Conservation (phyloP, 352 stramenopile species). For the Pythium myriotylum region DNA sequence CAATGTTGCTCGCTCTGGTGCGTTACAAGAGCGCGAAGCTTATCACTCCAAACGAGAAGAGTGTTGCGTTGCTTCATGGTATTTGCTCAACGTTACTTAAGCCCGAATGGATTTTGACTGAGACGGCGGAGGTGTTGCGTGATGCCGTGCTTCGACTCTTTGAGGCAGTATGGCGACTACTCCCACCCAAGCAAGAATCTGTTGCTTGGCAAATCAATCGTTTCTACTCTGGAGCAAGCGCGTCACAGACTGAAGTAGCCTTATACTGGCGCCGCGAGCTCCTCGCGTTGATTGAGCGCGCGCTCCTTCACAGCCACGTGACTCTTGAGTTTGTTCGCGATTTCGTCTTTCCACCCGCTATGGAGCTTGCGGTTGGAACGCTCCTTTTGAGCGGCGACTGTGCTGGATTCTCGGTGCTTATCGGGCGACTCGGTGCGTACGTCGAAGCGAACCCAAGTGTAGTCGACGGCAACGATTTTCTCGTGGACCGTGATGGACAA, state of each 20-base stretch:
- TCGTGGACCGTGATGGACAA: conserved; percentile 45
- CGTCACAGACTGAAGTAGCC: conserved; percentile 21
- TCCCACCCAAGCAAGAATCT: conserved; percentile 41
- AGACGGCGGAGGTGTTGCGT: conserved; percentile 39
- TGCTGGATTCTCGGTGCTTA: conserved; percentile 49
- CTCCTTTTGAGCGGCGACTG: conserved; percentile 43
- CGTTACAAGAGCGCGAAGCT: conserved; percentile 62
- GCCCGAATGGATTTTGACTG: conserved; percentile 46
- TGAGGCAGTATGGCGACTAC: conserved; percentile 70
- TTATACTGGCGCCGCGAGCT: conserved; percentile 57
- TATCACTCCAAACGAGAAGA: conserved; percentile 38
- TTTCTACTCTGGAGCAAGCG: conserved; percentile 40
- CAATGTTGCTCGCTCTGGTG: conserved; percentile 56
- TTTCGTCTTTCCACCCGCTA: conserved; percentile 60
- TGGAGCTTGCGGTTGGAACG: conserved; percentile 55
- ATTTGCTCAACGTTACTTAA: conserved; percentile 46
- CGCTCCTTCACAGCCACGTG: conserved; percentile 56
- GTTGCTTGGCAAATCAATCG: conserved; percentile 41
- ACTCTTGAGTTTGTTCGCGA: conserved; percentile 50
- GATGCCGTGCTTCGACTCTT: conserved; percentile 52
- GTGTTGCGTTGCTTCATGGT: conserved; percentile 49
- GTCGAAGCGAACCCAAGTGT: conserved; percentile 51
- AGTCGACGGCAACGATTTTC: conserved; percentile 41
- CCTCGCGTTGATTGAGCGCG: conserved; percentile 49
- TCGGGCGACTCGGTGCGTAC: conserved; percentile 59